Base-by-base conservation (phyloP, 2,329 filamentous ascomycete genomes). In the Cladosporium phlei region DNA sequence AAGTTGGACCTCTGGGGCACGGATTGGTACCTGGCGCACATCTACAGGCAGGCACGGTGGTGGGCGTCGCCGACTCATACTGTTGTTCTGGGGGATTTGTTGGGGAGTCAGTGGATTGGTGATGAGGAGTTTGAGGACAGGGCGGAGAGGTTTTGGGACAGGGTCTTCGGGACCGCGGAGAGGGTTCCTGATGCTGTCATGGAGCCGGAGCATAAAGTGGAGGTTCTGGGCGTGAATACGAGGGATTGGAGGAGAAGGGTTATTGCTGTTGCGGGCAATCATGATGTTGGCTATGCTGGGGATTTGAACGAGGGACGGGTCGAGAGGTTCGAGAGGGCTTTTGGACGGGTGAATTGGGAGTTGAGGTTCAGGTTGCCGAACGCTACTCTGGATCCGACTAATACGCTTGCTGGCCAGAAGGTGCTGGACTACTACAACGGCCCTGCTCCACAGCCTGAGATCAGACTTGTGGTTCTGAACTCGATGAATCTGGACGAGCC, bases 241-340 rank as follows among this genome's bases (percentile, higher is more conserved):
- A 71, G 5, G 66, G 67, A 2, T 97, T 93, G 93, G 68, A 74
- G 32, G n/a, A 76, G 73, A 30, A 79, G 85, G 46, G 75, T 96
- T 53, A 88, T 98, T 63, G 94, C 95, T 56, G 80, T 97, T 20
- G 89, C 83, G 0, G 93, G 93, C 1, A 98, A 98, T 61, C 93
- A 98, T 63, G 93, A 98, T 65, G 83, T 98, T 60, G 93, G 93
- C 25, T 98, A 98, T 64, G 88, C 90, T 0, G 93, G 93, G 3
- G 93, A 98, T 65, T 76, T 97, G 51, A 88, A 85, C 30, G 69
- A 76, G n/a, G 75, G 80, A 51, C 80, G 89, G 3, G 74, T 96
- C 46, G 73, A 79, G 21, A 79, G 93, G 1, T 98, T 97, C 62
- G 89, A 95, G 68, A 75, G 77, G 17, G 78, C 79, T 1, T 98